Evolutionary conservation across 2,329 filamentous ascomycete species (phyloP).

Genomic region (Paraphaeosphaeria minitans): DNA sequence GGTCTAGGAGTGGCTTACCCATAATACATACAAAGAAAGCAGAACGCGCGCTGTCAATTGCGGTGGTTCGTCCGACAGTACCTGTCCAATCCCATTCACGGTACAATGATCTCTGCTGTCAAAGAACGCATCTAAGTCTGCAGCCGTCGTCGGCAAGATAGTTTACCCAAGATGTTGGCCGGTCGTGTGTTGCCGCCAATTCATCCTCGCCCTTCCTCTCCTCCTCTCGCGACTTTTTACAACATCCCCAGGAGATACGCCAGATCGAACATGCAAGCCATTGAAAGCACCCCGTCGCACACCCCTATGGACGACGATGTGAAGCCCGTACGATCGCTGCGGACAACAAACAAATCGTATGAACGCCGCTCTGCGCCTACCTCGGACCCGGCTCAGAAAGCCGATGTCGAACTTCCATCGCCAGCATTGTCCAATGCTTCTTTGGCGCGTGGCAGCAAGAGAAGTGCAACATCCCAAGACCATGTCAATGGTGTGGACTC

Average conservation of each 20-base stretch:
- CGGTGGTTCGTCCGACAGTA: conserved; percentile 27
- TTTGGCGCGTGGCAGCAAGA: conserved; percentile 31
- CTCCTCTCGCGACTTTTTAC: conserved; percentile 41
- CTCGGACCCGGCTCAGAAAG: conserved; percentile 22
- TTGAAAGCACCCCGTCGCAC: conserved; percentile 19
- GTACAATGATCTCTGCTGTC: conserved; percentile 43
- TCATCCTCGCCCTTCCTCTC: conserved; percentile 20
- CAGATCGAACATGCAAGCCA: conserved; percentile 39
- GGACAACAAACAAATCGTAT: conserved; percentile 38
- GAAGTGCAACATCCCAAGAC: conserved; percentile 28
- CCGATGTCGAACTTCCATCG: conserved; percentile 25
- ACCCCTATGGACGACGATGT: conserved; percentile 30
- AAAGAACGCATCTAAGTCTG: conserved; percentile 37
- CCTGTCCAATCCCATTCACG: conserved; percentile 30
- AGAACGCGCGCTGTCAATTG: conserved; percentile 29
- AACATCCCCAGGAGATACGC: conserved; percentile 43
- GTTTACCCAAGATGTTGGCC: conserved; percentile 38
- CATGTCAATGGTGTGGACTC: conserved; percentile 21
- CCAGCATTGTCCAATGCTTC: conserved; percentile 23
- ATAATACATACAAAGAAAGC: conserved; percentile 44
- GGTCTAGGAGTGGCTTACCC: conserved; percentile 21
- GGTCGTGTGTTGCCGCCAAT: conserved; percentile 42
- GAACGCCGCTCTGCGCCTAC: conserved; percentile 31
- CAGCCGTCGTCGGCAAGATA: conserved; percentile 26
- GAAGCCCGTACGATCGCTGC: conserved; percentile 27